Base-by-base conservation (phyloP, 2,329 filamentous ascomycete genomes). In the Ceratocystis diversiconidia region DNA sequence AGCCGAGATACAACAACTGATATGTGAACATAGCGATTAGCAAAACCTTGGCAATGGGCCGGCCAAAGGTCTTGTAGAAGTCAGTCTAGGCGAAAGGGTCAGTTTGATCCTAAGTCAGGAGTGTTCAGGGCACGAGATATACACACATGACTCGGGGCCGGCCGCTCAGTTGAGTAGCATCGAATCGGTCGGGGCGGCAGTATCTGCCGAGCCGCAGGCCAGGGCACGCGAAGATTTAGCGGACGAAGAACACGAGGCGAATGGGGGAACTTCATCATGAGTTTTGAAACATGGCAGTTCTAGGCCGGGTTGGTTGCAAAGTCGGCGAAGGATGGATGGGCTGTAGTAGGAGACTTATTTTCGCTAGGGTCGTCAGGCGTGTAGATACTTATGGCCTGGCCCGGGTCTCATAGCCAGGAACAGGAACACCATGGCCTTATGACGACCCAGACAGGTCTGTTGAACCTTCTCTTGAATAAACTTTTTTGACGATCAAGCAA, bases 1-100 rank as follows among this genome's bases (percentile, higher is more conserved):
- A 94, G 15, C 76, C 77, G 77, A 83, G 90, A 75, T 92, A 92
- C 15, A 81, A 75, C n/a, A 88, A 71, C 75, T 94, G 89, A 74
- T 92, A 94, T 1, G 86, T 87, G 72, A 90, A 85, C 65, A 91
- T 81, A 64, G 89, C 88, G 72, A 88, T 80, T 46, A 92, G 79
- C 69, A 90, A 82, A 64, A 85, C 85, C 76, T 91, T 92, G 64
- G 83, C 80, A 59, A 92, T 79, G 2, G 89, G 88, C 1, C 87
- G 80, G 48, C 85, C 84, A 72, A 90, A 91, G 15, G 83, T 84
- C 72, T 84, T 86, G 78, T 90, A 92, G 76, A 92, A 92, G 60
- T 80, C 77, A 62, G 82, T 75, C 82, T 88, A 50, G 7, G 19
- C 44, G 15, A 7, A 17, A 12, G 15, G 12, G 28, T 63, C 3